phyloP scores from a whole-genome alignment of 768 basidiomycete species.

The Gloeostereum incarnatum region DNA sequence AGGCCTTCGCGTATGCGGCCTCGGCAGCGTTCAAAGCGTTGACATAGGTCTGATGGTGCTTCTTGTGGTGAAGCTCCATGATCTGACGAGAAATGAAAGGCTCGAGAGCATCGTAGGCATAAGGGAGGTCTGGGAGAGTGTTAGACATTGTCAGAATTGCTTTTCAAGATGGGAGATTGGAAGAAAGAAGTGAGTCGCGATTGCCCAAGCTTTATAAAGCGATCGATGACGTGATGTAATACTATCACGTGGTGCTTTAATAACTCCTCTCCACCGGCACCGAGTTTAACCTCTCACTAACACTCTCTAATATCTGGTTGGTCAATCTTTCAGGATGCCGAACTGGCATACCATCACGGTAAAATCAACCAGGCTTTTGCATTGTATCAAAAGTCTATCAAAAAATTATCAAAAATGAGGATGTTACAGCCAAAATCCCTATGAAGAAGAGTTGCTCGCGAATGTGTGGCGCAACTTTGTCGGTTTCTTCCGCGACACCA shows the following conservation, averaged over 20 bases:
- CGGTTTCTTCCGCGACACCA: conserved; percentile 17
- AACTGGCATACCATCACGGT: conserved; percentile 6
- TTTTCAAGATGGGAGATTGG: neutral
- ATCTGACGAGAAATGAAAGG: conserved; percentile 90
- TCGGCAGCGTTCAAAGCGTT: conserved; percentile 90
- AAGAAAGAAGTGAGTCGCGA: neutral
- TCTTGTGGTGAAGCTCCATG: conserved; percentile 91
- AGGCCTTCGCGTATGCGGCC: conserved; percentile 55
- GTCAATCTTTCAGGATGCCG: conserved; percentile 9
- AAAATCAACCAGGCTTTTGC: conserved; percentile 15
- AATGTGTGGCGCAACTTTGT: conserved; percentile 18
- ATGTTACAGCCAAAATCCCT: conserved; percentile 12
- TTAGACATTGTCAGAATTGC: conserved; percentile 26
- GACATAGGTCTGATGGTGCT: conserved; percentile 95
- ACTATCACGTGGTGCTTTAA: neutral
- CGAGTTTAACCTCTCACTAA: no score
- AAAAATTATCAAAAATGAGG: conserved; percentile 18
- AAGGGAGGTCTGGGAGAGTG: conserved; percentile 66
- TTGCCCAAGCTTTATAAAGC: neutral
- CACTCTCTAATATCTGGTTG: conserved; percentile 10
- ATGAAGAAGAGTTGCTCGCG: conserved; percentile 7
- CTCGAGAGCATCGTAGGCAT: conserved; percentile 83
- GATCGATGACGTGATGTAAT: neutral
- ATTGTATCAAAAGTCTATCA: conserved; percentile 16
- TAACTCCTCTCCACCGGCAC: no score